Conservation (phyloP, 306 rosid genomes). For the Gleditsia sinensis region DNA sequence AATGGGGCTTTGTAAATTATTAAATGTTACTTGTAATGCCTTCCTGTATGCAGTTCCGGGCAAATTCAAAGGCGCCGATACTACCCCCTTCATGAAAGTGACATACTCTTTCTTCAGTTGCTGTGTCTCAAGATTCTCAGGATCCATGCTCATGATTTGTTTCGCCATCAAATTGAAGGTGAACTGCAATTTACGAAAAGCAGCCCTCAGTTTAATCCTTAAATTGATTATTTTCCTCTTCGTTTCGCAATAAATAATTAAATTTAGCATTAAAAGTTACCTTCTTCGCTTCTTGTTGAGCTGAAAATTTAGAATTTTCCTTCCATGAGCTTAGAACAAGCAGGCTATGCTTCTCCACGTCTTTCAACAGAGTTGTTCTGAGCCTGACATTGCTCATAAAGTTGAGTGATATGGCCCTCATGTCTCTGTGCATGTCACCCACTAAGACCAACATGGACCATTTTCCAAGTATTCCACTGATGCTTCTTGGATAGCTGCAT, state of each 20-base stretch:
- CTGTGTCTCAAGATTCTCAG: constrained; percentile 84
- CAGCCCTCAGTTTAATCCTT: background rate
- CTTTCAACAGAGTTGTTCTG: constrained; percentile 65
- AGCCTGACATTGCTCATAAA: constrained; percentile 86
- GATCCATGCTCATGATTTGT: constrained; percentile 91
- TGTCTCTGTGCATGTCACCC: constrained; percentile 97
- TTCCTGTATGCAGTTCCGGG: constrained; percentile 93
- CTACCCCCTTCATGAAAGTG: constrained; percentile 95
- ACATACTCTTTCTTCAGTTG: constrained; percentile 77
- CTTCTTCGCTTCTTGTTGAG: constrained; percentile 94
- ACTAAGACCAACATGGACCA: constrained; percentile 99
- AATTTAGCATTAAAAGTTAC: constrained; percentile 29
- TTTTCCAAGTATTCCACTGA: constrained; percentile 94
- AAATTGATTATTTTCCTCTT: background rate
- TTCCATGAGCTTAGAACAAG: constrained; percentile 76
- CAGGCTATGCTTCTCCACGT: constrained; percentile 76
- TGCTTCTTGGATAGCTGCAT: constrained; percentile 94
- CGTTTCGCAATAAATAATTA: background rate
- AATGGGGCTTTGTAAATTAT: background rate
- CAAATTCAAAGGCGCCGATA: constrained; percentile 81
- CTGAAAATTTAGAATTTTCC: constrained; percentile 62
- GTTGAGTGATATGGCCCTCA: constrained; percentile 84
- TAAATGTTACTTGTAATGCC: constrained; percentile 70
- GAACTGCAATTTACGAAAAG: constrained; percentile 57
- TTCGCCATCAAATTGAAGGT: constrained; percentile 95